Base-by-base conservation (phyloP, 2,329 filamentous ascomycete genomes). In the Aspergillus ustus region DNA sequence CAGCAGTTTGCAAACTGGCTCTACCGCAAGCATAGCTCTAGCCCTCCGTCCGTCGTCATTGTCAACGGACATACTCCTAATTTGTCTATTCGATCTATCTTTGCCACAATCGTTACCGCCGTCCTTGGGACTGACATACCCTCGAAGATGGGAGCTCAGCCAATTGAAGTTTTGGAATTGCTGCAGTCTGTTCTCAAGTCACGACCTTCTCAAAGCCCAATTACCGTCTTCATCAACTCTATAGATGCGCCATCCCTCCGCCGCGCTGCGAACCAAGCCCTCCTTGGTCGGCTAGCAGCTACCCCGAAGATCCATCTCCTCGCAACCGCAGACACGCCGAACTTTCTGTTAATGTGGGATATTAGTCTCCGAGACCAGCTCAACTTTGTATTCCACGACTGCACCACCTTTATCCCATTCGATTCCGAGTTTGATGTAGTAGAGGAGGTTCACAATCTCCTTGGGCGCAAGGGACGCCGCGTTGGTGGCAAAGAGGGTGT, bases 401-500 rank as follows among this genome's bases (percentile, higher is more conserved):
- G 90, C 70, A 98, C 95, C 1, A 98, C 95, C 0, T 97, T 97
- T 72, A 83, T 86, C 0, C 84, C 91, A 0, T 92, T 91, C 69
- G 82, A 84, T 11, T 83, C 85, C 3, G 93, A 97, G 74, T 80
- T 92, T 7, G 92, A 96, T 70, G 88, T 91, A 2, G 92, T 98
- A 3, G 93, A 98, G 74, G 91, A 93, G 65, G 93, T 98, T 15
- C 91, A 97, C 74, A 89, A 91, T 70, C 84, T 97, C 0, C 85
- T 98, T 0, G 93, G 93, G 51, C 87, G 92, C 57, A 92, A 89
- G 69, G 88, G 91, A 22, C 85, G 91, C 55, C 87, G 92, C 46
- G 85, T 94, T 7, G 93, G 92, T 57, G 95, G 95, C 50, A 91
- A 93, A 72, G 94, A 97, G 71, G 95, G 95, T 64, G 91, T 97